Base-by-base conservation (phyloP, 345 rosid genomes). In the Cardamine resedifolia region DNA sequence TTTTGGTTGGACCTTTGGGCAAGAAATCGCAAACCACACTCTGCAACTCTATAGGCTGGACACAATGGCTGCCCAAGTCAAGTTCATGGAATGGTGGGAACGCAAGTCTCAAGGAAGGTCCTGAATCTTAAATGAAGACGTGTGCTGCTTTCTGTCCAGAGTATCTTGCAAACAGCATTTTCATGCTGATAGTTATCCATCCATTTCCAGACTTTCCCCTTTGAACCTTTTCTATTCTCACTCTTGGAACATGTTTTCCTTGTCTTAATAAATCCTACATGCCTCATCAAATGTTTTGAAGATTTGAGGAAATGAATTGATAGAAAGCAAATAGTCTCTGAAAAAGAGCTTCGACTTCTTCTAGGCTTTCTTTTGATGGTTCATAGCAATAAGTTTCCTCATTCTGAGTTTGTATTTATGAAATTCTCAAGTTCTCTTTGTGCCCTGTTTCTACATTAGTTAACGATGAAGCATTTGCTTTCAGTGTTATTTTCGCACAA, bases 11-110 rank as follows among this genome's bases (percentile, higher is more conserved):
- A 90, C 94, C 8, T 91, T 90, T 53, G 98, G 98, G 59, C 97
- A 92, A 18, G 97, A 92, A 77, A 9, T 88, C 2, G 94, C 91
- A 2, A 87, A 79, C 81, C 99, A 92, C 59, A 71, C 81, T 21
- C 64, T 78, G 65, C 98, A 90, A 58, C 96, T 91, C 20, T 95
- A 95, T 76, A 86, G 82, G 84, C 14, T 91, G 83, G 97, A 95
- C 75, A 87, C 98, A n/a, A 57, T 84, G 92, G 83, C 86, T 1
- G 96, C 99, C 1, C 96, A 95, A 79, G 84, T 73, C 26, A 93
- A 90, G 88, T 93, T 89, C 75, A 11, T 93, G 86, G 96, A 93
- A 77, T 95, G 98, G 99, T 90, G 96, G 97, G 86, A 91, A 81
- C 81, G 45, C 60, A 91, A 88, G 79, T 50, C 50, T 39, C 82